These are phyloP conservation scores for Hypoxylon sp. DNA, from an alignment of 2,329 filamentous ascomycete genomes.

Conservation along the genomic window DNA sequence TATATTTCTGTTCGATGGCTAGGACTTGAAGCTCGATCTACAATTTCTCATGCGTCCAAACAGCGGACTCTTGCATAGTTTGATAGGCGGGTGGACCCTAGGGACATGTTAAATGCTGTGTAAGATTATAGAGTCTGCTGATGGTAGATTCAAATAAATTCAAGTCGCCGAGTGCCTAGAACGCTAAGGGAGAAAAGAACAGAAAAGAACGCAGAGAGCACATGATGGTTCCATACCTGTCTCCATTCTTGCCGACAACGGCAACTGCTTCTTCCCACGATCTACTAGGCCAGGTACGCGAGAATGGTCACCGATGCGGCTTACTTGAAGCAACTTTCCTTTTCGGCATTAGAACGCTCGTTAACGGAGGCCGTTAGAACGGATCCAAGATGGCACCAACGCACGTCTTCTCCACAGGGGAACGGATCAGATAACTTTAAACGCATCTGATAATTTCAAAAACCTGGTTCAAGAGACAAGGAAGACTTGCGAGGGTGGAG, in stretches of 20 bases:
- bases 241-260: constrained; percentile 48
- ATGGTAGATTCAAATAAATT: constrained; percentile 28
- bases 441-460: constrained; percentile 51
- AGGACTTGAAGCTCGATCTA: constrained; percentile 24
- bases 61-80: constrained; percentile 24
- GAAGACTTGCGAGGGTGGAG: constrained; percentile 14
- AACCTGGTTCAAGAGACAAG: constrained; percentile 35
- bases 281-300: constrained; percentile 34
- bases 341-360: constrained; percentile 39
- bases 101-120: constrained; percentile 21
- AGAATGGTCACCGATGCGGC: constrained; percentile 23
- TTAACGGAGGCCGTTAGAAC: constrained; percentile 38
- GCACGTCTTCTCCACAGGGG: constrained; percentile 41
- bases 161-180: constrained; percentile 31
- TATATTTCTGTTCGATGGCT: constrained; percentile 11
- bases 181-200: constrained; percentile 5
- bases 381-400: constrained; percentile 45
- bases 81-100: constrained; percentile 14
- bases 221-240: constrained; percentile 40
- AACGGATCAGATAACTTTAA: constrained; percentile 55
- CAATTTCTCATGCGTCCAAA: constrained; percentile 21
- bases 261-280: constrained; percentile 33
- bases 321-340: constrained; percentile 45
- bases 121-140: constrained; percentile 28
- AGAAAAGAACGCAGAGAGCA: constrained; percentile 34